Evolutionary conservation across 2,329 filamentous ascomycete genomes (phyloP).

Genomic region (Biscogniauxia marginata): DNA sequence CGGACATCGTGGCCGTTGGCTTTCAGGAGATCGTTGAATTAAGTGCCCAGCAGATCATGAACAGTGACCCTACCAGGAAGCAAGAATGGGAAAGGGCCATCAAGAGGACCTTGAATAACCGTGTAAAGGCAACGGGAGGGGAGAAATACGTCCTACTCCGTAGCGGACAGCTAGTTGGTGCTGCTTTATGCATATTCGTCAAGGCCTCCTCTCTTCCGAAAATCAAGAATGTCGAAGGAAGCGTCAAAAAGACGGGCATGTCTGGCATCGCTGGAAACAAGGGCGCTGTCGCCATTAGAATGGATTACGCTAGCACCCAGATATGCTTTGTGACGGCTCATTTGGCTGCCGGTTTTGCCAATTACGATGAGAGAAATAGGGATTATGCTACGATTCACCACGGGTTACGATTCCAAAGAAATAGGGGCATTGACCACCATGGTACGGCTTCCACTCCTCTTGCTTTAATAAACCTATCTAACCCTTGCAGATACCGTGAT

Average conservation of each 20-base stretch:
- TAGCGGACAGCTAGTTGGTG: slow-evolving; percentile 91
- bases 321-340: slow-evolving; percentile 97
- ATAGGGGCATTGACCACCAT: slow-evolving; percentile 88
- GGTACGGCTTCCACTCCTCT: slow-evolving; percentile 44
- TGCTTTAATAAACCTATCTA: slow-evolving; percentile 11
- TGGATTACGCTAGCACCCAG: slow-evolving; percentile 90
- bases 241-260: slow-evolving; percentile 90
- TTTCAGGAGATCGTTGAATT: slow-evolving; percentile 99
- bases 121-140: slow-evolving; percentile 61
- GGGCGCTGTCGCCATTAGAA: slow-evolving; percentile 91
- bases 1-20: slow-evolving; percentile 84
- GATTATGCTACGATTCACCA: slow-evolving; percentile 89
- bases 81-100: slow-evolving; percentile 86
- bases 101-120: slow-evolving; percentile 70
- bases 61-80: slow-evolving; percentile 84
- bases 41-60: slow-evolving; percentile 98
- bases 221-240: slow-evolving; percentile 96
- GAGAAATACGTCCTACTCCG: slow-evolving; percentile 86
- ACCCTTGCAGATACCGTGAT: slow-evolving; percentile 64
- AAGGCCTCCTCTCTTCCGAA: slow-evolving; percentile 71
- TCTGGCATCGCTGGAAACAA: slow-evolving; percentile 98
- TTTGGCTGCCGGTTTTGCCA: slow-evolving; percentile 91
- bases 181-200: slow-evolving; percentile 89
- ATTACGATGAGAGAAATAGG: slow-evolving; percentile 92
- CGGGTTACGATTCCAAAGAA: slow-evolving; percentile 86